Conservation (phyloP, 176 grass and related monocot species). For the Zoysia pacifica region DNA sequence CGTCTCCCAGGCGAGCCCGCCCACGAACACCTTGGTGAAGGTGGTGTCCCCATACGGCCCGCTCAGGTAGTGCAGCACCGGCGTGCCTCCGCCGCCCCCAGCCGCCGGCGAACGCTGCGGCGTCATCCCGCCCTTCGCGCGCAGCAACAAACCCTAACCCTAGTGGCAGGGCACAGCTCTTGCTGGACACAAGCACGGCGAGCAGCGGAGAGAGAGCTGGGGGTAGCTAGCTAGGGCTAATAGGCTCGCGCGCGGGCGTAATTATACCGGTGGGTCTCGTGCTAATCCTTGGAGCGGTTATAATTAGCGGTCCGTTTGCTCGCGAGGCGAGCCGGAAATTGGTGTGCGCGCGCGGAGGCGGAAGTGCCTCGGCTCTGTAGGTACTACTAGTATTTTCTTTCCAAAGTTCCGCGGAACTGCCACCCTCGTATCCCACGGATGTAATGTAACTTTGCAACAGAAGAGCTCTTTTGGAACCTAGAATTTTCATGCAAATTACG, state of each 20-base stretch:
- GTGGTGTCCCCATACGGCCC: conserved; percentile 70
- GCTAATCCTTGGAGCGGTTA: conserved; percentile 29
- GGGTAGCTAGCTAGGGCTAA: conserved; percentile 21
- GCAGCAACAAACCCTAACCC: conserved; percentile 56
- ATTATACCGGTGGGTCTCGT: conserved; percentile 47
- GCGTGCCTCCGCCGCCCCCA: background rate
- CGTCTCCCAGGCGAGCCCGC: conserved; percentile 70
- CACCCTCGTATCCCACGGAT: no score
- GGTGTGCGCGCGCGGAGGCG: no score
- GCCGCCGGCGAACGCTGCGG: conserved; percentile 26
- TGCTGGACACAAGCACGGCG: background rate
- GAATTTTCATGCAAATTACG: no score
- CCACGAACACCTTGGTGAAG: conserved; percentile 73
- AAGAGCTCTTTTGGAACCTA: no score
- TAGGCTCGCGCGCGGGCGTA: conserved; percentile 31
- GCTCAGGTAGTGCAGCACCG: conserved; percentile 67
- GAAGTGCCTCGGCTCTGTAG: background rate
- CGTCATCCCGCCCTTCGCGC: conserved; percentile 45
- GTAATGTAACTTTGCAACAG: no score
- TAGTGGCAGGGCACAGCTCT: background rate
- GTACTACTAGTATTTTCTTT: no score
- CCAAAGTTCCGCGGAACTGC: no score
- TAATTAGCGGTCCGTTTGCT: conserved; percentile 42
- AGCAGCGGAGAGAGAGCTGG: background rate
- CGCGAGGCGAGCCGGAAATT: conserved; percentile 1